Percentiles rank a stretch among this genome's conserved stretches.
Evolutionary conservation across 208 protist species (phyloP).

Genomic region (Hexamita inflata): DNA sequence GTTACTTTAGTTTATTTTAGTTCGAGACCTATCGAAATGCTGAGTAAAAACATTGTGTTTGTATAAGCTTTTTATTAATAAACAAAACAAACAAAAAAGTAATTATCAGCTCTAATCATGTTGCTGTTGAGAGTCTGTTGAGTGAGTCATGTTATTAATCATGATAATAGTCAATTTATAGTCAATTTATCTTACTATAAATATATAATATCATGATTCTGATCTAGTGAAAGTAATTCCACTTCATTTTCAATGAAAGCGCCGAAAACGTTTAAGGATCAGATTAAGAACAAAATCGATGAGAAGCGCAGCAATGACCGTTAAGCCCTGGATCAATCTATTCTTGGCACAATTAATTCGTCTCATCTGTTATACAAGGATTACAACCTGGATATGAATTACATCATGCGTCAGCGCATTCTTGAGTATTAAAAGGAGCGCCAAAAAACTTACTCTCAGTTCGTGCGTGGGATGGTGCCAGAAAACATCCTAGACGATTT

Average conservation of each 20-base stretch:
- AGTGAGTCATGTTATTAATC: too few species aligned
- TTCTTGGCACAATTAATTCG: not conserved
- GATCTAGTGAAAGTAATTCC: too few species aligned
- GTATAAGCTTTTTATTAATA: too few species aligned
- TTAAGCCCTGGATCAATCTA: not conserved
- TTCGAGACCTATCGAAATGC: too few species aligned
- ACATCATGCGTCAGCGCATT: not conserved
- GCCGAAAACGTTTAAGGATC: not conserved
- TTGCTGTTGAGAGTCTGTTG: too few species aligned
- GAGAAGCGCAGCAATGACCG: not conserved
- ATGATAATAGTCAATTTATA: too few species aligned
- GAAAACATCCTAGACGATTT: not conserved
- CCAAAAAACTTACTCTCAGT: not conserved
- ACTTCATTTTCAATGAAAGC: not conserved
- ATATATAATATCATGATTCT: too few species aligned
- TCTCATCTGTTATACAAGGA: not conserved
- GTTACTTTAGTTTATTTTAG: too few species aligned
- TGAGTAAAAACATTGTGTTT: too few species aligned
- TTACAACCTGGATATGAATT: not conserved
- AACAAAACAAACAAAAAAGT: too few species aligned
- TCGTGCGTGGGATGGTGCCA: not conserved
- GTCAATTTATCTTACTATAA: too few species aligned
- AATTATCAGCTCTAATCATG: too few species aligned
- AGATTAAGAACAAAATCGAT: not conserved
- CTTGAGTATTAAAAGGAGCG: not conserved